phyloP scores from a whole-genome alignment of 148 eudicot genomes.

The Silene conica region DNA sequence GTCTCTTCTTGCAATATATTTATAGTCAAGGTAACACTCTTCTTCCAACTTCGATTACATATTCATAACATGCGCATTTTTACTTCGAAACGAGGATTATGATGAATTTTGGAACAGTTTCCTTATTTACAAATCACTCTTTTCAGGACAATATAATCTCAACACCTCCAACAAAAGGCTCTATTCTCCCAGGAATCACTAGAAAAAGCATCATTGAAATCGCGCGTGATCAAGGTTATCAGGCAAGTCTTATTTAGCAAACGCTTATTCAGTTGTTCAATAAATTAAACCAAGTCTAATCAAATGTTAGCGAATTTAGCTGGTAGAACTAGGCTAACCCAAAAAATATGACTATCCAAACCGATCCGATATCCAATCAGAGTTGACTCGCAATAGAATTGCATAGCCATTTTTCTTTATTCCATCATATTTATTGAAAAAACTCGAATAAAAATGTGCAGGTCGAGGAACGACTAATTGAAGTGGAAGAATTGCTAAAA shows the following conservation, averaged over 20 bases:
- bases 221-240: slow-evolving; percentile 60
- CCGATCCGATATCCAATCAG: too few relatives aligned
- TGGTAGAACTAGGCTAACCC: too few relatives aligned
- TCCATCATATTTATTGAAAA: neutral
- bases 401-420: too few relatives aligned
- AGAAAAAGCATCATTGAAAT: slow-evolving; percentile 74
- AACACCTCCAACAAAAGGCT: slow-evolving; percentile 62
- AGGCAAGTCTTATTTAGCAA: slow-evolving; percentile 33
- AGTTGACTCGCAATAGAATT: too few relatives aligned
- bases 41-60: neutral
- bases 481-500: slow-evolving; percentile 56
- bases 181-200: slow-evolving; percentile 75
- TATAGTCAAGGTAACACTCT: slow-evolving; percentile 61
- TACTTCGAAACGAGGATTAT: too few relatives aligned
- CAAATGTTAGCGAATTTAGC: too few relatives aligned
- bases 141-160: slow-evolving; percentile 54
- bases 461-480: slow-evolving; percentile 67
- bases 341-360: too few relatives aligned
- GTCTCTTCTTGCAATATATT: slow-evolving; percentile 72
- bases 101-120: too few relatives aligned
- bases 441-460: neutral
- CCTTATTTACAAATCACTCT: too few relatives aligned
- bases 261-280: too few relatives aligned
- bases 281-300: too few relatives aligned
- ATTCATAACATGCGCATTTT: too few relatives aligned